phyloP scores from a whole-genome alignment of 2,329 filamentous ascomycete species.

The Aspergillus novofumigatus region DNA sequence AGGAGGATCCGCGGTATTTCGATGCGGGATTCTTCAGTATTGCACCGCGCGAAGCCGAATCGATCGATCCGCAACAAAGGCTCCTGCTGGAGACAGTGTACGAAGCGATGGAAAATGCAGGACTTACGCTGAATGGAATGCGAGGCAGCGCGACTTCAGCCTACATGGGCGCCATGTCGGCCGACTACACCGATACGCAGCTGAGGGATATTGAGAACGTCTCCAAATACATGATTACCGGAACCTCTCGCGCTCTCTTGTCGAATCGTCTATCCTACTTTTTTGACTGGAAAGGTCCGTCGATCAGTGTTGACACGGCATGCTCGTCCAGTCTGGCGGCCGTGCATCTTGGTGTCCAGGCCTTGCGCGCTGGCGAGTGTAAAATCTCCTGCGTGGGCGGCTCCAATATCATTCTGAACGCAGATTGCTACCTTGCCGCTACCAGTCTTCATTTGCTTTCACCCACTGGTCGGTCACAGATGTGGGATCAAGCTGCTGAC shows the following conservation, averaged over 20 bases:
- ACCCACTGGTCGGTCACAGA: conserved; percentile 47
- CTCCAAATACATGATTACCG: conserved; percentile 8
- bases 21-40: conserved; percentile 24
- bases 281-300: conserved; percentile 21
- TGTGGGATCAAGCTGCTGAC: conserved; percentile 39
- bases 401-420: not conserved
- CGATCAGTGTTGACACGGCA: conserved; percentile 40
- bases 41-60: conserved; percentile 21
- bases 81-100: conserved; percentile 36
- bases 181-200: conserved; percentile 22
- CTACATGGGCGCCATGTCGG: conserved; percentile 21
- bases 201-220: conserved; percentile 4
- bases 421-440: conserved; percentile 14
- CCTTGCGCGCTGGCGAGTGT: conserved; percentile 18
- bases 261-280: conserved; percentile 31
- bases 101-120: conserved; percentile 29
- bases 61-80: conserved; percentile 28
- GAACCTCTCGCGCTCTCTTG: conserved; percentile 26
- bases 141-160: conserved; percentile 25
- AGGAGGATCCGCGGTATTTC: conserved; percentile 17
- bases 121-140: conserved; percentile 16
- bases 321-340: conserved; percentile 36
- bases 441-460: conserved; percentile 40
- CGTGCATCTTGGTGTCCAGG: conserved; percentile 22
- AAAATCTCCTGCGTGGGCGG: conserved; percentile 19